These are phyloP conservation scores for Cryptosporidium parvum DNA, from an alignment of 169 alveolate genomes.

Conservation along the genomic window DNA sequence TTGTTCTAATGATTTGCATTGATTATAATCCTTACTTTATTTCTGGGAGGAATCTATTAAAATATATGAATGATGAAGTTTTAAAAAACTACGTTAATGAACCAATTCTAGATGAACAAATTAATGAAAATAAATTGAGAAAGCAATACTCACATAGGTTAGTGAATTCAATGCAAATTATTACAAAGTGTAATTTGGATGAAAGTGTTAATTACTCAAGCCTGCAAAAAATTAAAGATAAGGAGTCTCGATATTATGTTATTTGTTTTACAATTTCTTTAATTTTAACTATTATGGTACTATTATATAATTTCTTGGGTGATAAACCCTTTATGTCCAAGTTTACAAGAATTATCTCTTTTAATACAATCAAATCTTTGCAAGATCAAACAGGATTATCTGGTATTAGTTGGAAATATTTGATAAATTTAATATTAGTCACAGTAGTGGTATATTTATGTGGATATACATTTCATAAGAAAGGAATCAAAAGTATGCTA, in stretches of 20 bases:
- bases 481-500: constrained; percentile 27
- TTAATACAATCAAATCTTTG: constrained; percentile 20
- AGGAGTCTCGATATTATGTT: constrained; percentile 43
- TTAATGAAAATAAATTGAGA: neutral
- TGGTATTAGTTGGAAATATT: constrained; percentile 59
- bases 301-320: constrained; percentile 21
- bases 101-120: too few relatives aligned
- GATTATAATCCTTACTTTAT: constrained; percentile 64
- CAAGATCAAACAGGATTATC: constrained; percentile 9
- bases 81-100: constrained; percentile 9
- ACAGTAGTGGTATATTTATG: constrained; percentile 53
- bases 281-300: constrained; percentile 32
- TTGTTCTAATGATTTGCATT: constrained; percentile 17
- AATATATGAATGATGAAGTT: constrained; percentile 41
- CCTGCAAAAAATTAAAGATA: constrained; percentile 20
- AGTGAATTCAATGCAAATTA: constrained; percentile 9
- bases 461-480: constrained; percentile 51
- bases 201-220: constrained; percentile 5
- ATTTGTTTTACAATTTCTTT: constrained; percentile 27
- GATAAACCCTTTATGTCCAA: constrained; percentile 29
- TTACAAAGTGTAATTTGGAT: constrained; percentile 15
- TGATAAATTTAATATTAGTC: constrained; percentile 18
- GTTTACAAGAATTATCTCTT: constrained; percentile 17
- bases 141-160: constrained; percentile 33
- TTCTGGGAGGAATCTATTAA: constrained; percentile 20